A percentile compares a stretch with the other conserved stretches of the same genome.
Conservation (phyloP, 192 early-diverging fungal species). For the Backusella australiensis region DNA sequence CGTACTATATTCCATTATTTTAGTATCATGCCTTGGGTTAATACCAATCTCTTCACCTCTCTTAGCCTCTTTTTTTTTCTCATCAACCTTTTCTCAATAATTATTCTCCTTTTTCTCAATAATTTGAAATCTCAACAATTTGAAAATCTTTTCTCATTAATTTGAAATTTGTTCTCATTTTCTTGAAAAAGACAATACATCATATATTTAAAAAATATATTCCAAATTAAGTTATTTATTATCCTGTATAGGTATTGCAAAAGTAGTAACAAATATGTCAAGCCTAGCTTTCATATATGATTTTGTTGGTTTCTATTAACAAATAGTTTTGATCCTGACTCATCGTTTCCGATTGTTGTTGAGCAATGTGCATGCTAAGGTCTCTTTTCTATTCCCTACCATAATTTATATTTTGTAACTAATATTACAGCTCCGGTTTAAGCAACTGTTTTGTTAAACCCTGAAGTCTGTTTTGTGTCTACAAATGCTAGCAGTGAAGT, state of each 20-base stretch:
- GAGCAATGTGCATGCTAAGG: background rate
- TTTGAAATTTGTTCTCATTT: too few species aligned
- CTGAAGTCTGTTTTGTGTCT: background rate
- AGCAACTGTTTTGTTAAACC: background rate
- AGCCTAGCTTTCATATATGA: background rate
- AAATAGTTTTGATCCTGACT: background rate
- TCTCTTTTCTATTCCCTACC: background rate
- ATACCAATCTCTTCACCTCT: too few species aligned
- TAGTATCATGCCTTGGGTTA: too few species aligned
- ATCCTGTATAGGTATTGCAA: background rate
- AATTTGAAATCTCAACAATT: too few species aligned
- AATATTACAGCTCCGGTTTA: background rate
- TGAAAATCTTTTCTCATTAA: too few species aligned
- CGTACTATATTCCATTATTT: too few species aligned
- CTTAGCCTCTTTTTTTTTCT: too few species aligned
- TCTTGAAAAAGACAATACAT: too few species aligned
- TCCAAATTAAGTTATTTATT: background rate
- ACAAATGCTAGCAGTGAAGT: background rate
- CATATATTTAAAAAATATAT: background rate
- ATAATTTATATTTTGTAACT: background rate
- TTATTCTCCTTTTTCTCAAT: too few species aligned
- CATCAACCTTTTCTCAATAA: too few species aligned
- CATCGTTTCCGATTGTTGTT: background rate
- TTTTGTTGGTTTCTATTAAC: background rate
- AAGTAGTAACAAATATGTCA: background rate